These are phyloP conservation scores for Rhodosporidiobolus sp. DNA, from an alignment of 768 basidiomycete species.

Conservation along the genomic window DNA sequence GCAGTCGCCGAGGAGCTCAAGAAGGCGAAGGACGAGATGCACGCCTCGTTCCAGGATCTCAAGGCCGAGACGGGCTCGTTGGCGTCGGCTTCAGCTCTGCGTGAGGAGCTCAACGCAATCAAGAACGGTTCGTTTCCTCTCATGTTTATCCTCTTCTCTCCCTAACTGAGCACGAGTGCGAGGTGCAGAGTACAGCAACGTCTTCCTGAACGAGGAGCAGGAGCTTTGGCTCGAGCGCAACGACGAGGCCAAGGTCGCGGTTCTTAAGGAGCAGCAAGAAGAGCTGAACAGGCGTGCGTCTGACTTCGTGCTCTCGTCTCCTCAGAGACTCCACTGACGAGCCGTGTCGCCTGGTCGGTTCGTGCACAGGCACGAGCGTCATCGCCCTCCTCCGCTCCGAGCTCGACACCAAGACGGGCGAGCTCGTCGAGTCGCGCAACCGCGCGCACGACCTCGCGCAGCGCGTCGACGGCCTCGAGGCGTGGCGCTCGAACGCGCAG, in stretches of 20 bases:
- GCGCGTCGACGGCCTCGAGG: neutral
- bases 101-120: neutral
- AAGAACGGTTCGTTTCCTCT: neutral
- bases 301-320: neutral
- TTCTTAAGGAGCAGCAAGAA: neutral
- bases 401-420: conserved; percentile 19
- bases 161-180: neutral
- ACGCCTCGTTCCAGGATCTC: neutral
- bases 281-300: conserved; percentile 15
- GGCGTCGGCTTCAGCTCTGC: neutral
- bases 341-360: no score
- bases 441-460: neutral
- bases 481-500: no score
- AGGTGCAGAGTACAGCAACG: neutral
- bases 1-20: neutral
- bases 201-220: neutral
- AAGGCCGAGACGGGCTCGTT: neutral
- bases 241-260: conserved; percentile 20
- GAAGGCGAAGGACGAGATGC: neutral
- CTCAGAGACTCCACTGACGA: no score
- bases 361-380: conserved; percentile 9
- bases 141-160: neutral
- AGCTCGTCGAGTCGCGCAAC: conserved; percentile 16
- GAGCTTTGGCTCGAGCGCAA: conserved; percentile 3
- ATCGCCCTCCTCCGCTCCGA: conserved; percentile 19